Conservation (phyloP, 2,329 filamentous ascomycete species). For the Didymella exigua region DNA sequence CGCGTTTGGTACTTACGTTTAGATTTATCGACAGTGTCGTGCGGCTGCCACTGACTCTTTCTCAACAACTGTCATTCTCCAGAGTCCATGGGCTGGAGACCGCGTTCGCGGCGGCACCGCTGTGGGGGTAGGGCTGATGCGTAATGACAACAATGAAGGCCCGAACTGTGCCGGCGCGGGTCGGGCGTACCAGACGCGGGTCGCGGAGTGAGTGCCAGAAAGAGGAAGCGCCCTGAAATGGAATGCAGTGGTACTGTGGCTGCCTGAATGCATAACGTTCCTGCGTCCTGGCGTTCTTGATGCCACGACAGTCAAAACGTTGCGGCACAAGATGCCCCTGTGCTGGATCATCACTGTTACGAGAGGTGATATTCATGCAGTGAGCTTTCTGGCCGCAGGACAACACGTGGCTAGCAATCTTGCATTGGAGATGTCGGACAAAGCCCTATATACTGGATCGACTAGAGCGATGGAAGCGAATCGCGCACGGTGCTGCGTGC, state of each 20-base stretch:
- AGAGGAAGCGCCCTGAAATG: not conserved
- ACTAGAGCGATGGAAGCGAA: not conserved
- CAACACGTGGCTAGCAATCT: not conserved
- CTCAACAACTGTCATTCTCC: not conserved
- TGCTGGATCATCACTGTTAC: not conserved
- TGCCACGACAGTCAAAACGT: not conserved
- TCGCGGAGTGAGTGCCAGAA: slow-evolving; percentile 1
- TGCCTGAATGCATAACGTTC: slow-evolving; percentile 8
- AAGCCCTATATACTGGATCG: not conserved
- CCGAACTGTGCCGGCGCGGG: slow-evolving; percentile 7
- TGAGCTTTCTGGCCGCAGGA: not conserved
- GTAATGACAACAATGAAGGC: slow-evolving; percentile 1
- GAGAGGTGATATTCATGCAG: not conserved
- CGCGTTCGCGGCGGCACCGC: not conserved
- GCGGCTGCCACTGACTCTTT: not conserved
- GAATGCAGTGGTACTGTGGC: slow-evolving; percentile 1
- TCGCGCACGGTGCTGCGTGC: not conserved
- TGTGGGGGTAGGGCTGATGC: slow-evolving; percentile 7
- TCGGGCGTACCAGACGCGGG: not conserved
- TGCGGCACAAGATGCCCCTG: not conserved
- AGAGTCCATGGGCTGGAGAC: not conserved
- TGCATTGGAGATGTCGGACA: not conserved
- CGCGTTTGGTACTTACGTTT: not conserved
- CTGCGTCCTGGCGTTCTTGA: slow-evolving; percentile 7
- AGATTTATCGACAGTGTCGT: not conserved